Evolutionary conservation across 345 rosid species (phyloP).

Genomic region (Zanthoxylum bungeanum): DNA sequence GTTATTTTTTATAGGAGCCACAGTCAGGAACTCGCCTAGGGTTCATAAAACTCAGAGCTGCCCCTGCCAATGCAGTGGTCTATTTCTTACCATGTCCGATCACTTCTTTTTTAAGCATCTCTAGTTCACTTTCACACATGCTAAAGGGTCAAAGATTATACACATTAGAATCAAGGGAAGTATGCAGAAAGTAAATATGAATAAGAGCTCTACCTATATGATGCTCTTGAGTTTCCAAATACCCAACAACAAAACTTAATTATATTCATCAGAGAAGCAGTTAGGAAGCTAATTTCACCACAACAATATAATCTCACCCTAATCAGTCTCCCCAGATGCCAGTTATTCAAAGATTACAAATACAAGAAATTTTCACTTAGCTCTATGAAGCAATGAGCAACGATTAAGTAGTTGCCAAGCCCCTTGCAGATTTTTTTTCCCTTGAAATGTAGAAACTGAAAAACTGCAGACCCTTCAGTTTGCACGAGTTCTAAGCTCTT

Average conservation of each 20-base stretch:
- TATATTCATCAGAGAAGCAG: conserved; percentile 5
- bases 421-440: neutral
- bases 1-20: no score
- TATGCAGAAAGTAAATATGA: neutral
- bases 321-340: conserved; percentile 18
- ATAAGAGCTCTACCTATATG: neutral
- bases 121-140: neutral
- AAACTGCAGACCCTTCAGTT: conserved; percentile 23
- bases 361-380: conserved; percentile 6
- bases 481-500: conserved; percentile 63
- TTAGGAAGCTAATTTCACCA: neutral
- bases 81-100: neutral
- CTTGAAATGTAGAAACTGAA: neutral
- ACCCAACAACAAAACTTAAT: conserved; percentile 4
- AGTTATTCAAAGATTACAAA: conserved; percentile 15
- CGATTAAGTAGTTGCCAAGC: conserved; percentile 7
- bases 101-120: neutral
- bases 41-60: no score
- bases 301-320: conserved; percentile 6
- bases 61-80: no score
- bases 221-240: neutral
- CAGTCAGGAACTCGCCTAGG: no score
- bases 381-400: conserved; percentile 9
- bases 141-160: neutral
- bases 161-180: neutral